Evolutionary conservation across 495 filamentous ascomycete species (phyloP).

Genomic region (Terfezia boudieri): DNA sequence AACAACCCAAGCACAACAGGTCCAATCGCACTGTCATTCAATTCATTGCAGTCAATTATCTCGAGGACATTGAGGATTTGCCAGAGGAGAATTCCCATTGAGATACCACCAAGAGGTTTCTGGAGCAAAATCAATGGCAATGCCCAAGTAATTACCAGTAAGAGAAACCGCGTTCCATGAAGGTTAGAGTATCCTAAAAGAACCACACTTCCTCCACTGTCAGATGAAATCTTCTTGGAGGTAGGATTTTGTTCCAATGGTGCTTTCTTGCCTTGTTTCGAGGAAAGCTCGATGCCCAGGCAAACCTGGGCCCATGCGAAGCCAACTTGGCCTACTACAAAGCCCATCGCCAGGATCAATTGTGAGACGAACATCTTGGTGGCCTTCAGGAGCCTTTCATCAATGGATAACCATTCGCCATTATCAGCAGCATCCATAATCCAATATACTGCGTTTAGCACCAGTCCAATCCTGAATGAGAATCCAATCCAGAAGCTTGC

Average conservation of each 20-base stretch:
- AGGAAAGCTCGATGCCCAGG: conserved; percentile 32
- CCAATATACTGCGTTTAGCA: conserved; percentile 69
- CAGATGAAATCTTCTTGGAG: conserved; percentile 7
- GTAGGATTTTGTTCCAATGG: not conserved
- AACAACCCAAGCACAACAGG: conserved; percentile 66
- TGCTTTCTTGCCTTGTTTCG: conserved; percentile 8
- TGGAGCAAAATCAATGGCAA: conserved; percentile 57
- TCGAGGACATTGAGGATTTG: conserved; percentile 76
- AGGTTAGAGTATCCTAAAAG: conserved; percentile 83
- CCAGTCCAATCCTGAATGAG: conserved; percentile 51
- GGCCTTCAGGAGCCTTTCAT: conserved; percentile 41
- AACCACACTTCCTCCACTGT: conserved; percentile 32
- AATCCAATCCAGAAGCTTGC: conserved; percentile 64
- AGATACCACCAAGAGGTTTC: conserved; percentile 82
- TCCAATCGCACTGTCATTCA: conserved; percentile 51
- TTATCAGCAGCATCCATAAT: conserved; percentile 76
- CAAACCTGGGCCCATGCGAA: conserved; percentile 59
- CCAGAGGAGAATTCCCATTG: conserved; percentile 55
- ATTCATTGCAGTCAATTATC: conserved; percentile 56
- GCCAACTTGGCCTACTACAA: conserved; percentile 43
- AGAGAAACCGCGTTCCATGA: conserved; percentile 74
- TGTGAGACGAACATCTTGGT: conserved; percentile 55
- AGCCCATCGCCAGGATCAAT: conserved; percentile 43
- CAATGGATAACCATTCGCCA: conserved; percentile 44
- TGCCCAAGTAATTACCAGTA: conserved; percentile 57